A percentile compares a stretch with the other conserved stretches of the same genome.
Evolutionary conservation across 441 rosid genomes (phyloP).

Genomic region (Arabidopsis lyrata): DNA sequence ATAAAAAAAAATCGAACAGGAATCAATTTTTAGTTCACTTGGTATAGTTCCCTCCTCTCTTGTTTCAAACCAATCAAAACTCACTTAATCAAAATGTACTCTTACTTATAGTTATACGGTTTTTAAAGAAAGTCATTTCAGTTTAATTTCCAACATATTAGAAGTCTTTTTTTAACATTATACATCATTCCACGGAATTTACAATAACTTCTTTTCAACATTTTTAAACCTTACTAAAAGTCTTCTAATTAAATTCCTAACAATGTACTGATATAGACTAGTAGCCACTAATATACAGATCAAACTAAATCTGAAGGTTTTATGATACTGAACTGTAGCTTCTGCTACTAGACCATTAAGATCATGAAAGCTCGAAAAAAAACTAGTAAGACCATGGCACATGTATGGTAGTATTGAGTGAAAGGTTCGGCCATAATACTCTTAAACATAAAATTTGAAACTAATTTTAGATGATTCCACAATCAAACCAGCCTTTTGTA

Average conservation of each 20-base stretch:
- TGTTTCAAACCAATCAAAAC: conserved; percentile 9
- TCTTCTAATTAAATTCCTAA: neutral
- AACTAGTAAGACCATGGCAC: neutral
- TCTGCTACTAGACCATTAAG: neutral
- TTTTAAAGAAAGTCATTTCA: too few relatives aligned
- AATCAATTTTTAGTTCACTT: conserved; percentile 4
- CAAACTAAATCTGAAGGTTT: neutral
- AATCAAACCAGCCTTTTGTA: neutral
- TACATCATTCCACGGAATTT: neutral
- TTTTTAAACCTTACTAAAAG: neutral
- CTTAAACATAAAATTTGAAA: neutral
- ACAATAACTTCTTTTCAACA: neutral
- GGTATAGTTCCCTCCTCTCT: conserved; percentile 7
- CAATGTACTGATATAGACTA: neutral
- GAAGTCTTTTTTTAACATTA: neutral
- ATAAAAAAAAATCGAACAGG: neutral
- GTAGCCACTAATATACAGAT: neutral
- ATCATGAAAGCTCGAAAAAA: conserved; percentile 2
- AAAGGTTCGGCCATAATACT: neutral
- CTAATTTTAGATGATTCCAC: conserved; percentile 3
- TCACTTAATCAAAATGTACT: neutral
- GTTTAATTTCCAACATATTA: neutral
- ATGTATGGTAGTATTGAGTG: conserved; percentile 3
- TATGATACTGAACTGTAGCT: neutral
- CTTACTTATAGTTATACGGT: too few relatives aligned